Percentiles rank a stretch among this genome's conserved stretches.
phyloP scores from a whole-genome alignment of 2,329 filamentous ascomycete species.

The Didymella segeticola region DNA sequence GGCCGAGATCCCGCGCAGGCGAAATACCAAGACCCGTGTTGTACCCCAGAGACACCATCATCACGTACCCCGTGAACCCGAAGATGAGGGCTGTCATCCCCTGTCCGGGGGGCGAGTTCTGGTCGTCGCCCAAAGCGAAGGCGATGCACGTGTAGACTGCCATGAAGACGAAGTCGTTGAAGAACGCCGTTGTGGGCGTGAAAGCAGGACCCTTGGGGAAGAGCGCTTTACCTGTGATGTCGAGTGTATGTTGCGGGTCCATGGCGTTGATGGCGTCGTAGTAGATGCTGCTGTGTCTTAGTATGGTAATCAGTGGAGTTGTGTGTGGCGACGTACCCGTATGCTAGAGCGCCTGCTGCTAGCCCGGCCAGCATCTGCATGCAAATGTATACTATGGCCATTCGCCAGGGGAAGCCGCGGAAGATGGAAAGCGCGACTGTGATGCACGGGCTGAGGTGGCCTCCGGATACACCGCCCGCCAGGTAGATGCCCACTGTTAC shows the following conservation, averaged over 20 bases:
- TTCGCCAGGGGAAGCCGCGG: constrained; percentile 66
- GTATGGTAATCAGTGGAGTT: constrained; percentile 39
- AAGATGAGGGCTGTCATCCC: constrained; percentile 58
- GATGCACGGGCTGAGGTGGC: constrained; percentile 58
- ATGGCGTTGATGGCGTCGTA: constrained; percentile 65
- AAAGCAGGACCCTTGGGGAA: constrained; percentile 65
- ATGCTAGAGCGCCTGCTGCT: constrained; percentile 53
- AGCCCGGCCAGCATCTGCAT: constrained; percentile 63
- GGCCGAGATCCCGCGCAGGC: constrained; percentile 73
- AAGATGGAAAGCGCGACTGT: constrained; percentile 55
- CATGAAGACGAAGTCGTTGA: constrained; percentile 72
- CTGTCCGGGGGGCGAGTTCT: constrained; percentile 54
- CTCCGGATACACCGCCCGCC: constrained; percentile 56
- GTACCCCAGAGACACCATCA: constrained; percentile 36
- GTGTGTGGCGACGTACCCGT: constrained; percentile 48
- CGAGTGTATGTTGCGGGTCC: constrained; percentile 55
- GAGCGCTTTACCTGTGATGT: constrained; percentile 60
- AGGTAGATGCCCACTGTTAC: constrained; percentile 60
- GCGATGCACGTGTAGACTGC: constrained; percentile 73
- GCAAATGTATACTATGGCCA: constrained; percentile 58
- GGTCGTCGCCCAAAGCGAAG: constrained; percentile 65
- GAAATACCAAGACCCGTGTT: constrained; percentile 62
- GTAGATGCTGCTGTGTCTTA: constrained; percentile 27
- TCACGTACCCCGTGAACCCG: constrained; percentile 33
- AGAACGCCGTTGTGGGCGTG: constrained; percentile 71